Evolutionary conservation across 2,329 filamentous ascomycete species (phyloP).

Genomic region (Colletotrichum sp.): DNA sequence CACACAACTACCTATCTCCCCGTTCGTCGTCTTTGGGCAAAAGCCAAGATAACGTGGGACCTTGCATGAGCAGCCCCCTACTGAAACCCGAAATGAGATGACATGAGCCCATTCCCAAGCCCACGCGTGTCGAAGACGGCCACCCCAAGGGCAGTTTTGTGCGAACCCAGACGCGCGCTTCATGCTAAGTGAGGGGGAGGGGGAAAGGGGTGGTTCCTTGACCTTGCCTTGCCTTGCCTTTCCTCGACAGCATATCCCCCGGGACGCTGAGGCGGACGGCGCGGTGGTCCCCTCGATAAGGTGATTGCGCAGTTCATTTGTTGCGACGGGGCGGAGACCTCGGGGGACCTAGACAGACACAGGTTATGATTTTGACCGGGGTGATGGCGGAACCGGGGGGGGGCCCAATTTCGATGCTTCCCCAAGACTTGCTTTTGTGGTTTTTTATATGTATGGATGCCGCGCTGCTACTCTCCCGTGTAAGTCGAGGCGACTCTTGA

Average conservation of each 20-base stretch:
- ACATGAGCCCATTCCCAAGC: conserved; percentile 20
- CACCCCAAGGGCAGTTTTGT: not conserved
- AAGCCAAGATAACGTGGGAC: not conserved
- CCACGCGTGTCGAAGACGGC: not conserved
- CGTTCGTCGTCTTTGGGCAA: not conserved
- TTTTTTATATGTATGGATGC: not conserved
- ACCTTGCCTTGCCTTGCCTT: not conserved
- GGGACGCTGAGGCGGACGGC: not conserved
- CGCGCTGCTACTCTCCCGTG: not conserved
- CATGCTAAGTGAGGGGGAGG: not conserved
- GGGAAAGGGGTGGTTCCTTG: not conserved
- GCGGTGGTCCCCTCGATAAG: not conserved
- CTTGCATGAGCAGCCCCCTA: not conserved
- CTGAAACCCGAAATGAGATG: conserved; percentile 19
- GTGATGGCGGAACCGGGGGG: not conserved
- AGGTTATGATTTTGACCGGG: not conserved
- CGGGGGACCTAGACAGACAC: not conserved
- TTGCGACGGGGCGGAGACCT: not conserved
- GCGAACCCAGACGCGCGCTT: conserved; percentile 14
- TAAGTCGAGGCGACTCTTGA: not conserved
- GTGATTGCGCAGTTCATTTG: not conserved
- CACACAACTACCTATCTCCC: not conserved
- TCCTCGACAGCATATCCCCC: not conserved
- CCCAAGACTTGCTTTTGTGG: not conserved
- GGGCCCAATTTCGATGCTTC: not conserved